A percentile compares a stretch with the other conserved stretches of the same genome.
These are phyloP conservation scores for Penicillium sp. DNA, from an alignment of 2,329 filamentous ascomycete genomes.

Conservation along the genomic window DNA sequence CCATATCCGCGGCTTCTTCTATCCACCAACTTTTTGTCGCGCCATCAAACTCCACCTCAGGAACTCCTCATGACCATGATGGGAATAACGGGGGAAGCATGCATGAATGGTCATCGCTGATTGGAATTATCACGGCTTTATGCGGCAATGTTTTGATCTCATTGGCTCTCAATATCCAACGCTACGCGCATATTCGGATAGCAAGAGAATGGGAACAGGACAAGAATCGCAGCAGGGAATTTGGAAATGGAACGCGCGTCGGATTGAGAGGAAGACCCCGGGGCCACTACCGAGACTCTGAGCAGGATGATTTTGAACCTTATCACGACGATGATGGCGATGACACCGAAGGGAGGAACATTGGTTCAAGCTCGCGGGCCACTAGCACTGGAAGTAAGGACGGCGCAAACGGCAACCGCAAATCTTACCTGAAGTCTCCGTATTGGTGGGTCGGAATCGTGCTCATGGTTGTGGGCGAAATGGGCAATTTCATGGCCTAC, in stretches of 20 bases:
- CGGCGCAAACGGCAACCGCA: conserved; percentile 48
- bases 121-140: conserved; percentile 91
- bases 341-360: conserved; percentile 17
- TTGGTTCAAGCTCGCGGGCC: conserved; percentile 37
- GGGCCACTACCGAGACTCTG: conserved; percentile 16
- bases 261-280: conserved; percentile 13
- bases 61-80: conserved; percentile 17
- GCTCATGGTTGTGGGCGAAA: conserved; percentile 88
- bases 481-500: conserved; percentile 95
- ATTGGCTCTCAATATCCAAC: conserved; percentile 90
- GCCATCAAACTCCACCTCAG: conserved; percentile 14
- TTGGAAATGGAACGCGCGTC: conserved; percentile 20
- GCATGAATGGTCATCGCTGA: conserved; percentile 77
- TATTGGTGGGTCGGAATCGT: conserved; percentile 97
- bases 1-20: conserved; percentile 15
- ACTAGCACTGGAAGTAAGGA: conserved; percentile 39
- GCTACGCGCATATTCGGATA: conserved; percentile 87
- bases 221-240: conserved; percentile 54
- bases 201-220: conserved; percentile 65
- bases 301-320: conserved; percentile 14
- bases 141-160: conserved; percentile 91
- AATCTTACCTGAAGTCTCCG: conserved; percentile 80
- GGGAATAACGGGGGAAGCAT: conserved; percentile 21
- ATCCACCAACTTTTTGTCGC: conserved; percentile 13
- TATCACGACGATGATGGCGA: conserved; percentile 36